Base-by-base conservation (phyloP, 2,329 filamentous ascomycete species). In the Seiridium cupressi region DNA sequence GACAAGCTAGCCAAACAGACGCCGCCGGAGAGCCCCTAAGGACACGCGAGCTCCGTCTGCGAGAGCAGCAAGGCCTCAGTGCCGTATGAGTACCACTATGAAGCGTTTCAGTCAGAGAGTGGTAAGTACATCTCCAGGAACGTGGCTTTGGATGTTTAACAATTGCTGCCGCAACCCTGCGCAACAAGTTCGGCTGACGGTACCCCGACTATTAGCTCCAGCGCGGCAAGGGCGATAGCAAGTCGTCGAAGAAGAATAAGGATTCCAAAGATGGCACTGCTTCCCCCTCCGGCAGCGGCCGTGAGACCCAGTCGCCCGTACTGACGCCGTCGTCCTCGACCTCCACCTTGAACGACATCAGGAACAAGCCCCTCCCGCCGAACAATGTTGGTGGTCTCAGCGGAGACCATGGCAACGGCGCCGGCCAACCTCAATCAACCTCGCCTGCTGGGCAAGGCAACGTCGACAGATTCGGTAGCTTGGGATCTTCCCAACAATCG, bases 51-150 rank as follows among this genome's bases (percentile, higher is more conserved):
- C 44, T 34, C 44, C 10, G 54, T n/a, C 44, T 36, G 44, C 40
- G 44, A 44, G 26, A 35, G 54, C 44, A 57, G 46, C 55, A n/a
- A 8, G 55, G 44, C 55, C 18, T 9, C 35, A 36, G 55, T 34
- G 57, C 49, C 49, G 38, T 51, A 59, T 53, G 51, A 55, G 51
- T 44, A 51, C 57, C 60, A 71, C 84, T 79, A 97, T 98, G 94
- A 97, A 97, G 83, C 91, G 92, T 77, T 96, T 98, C 79, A 91
- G 93, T 80, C 92, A 96, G 84, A 92, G 91, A 90, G 93, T 97
- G 84, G 93, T 97, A 87, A 84, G 91, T 87, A 63, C 47, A 57
- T 34, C 40, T 13, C 4, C 32, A 18, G 13, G 11, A 26, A 5
- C 51, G 32, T 26, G 5, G 34, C 34, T 18, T 18, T n/a, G 18